These are phyloP conservation scores for Andrographis paniculata DNA, from an alignment of 305 asterid genomes.

Conservation along the genomic window DNA sequence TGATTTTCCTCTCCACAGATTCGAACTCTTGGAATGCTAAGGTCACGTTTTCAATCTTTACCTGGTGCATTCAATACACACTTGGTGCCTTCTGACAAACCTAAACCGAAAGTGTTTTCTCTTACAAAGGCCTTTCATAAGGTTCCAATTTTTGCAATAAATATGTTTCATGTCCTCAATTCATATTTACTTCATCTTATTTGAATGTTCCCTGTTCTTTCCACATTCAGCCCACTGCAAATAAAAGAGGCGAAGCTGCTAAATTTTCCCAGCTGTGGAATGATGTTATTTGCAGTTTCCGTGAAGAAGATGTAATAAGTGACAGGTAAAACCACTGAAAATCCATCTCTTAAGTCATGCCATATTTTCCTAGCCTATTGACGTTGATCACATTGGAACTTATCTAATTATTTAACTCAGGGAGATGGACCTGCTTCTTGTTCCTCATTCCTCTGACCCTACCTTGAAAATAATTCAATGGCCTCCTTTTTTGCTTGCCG, in stretches of 20 bases:
- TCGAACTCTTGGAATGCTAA: constrained; percentile 91
- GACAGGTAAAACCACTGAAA: constrained; percentile 89
- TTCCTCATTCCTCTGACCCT: no score
- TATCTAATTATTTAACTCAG: no score
- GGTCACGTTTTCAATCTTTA: constrained; percentile 94
- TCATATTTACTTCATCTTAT: no score
- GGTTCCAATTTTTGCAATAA: constrained; percentile 88
- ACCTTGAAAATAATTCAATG: no score
- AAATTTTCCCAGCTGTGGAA: constrained; percentile 97
- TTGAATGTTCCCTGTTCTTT: no score
- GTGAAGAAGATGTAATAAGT: constrained; percentile 88
- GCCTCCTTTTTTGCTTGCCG: no score
- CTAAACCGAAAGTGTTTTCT: constrained; percentile 63
- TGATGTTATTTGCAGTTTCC: constrained; percentile 67
- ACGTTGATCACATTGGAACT: no score
- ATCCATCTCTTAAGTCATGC: no score
- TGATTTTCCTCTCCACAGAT: constrained; percentile 46
- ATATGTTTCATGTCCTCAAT: constrained; percentile 81
- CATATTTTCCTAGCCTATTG: no score
- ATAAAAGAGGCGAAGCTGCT: constrained; percentile 79
- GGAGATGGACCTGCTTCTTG: no score
- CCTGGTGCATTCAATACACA: constrained; percentile 94
- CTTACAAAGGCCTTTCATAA: constrained; percentile 56
- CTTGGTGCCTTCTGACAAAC: constrained; percentile 77
- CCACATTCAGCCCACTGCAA: constrained; percentile 80